These are phyloP conservation scores for Gilbertella persicaria DNA, from an alignment of 371 early-diverging fungal genomes.

Conservation along the genomic window DNA sequence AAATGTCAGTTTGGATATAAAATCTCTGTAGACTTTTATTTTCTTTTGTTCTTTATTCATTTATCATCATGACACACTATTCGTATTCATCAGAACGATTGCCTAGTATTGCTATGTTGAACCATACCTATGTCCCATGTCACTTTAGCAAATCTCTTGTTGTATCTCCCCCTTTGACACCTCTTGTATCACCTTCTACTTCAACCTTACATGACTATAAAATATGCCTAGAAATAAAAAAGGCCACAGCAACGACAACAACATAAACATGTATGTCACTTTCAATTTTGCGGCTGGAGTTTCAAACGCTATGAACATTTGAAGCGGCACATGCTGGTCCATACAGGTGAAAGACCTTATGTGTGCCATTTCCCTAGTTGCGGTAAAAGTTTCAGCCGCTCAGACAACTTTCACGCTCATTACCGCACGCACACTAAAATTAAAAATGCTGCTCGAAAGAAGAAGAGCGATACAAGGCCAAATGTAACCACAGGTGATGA, in stretches of 20 bases:
- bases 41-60: neutral
- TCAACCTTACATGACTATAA: neutral
- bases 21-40: neutral
- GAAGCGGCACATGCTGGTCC: constrained; percentile 73
- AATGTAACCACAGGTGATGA: neutral
- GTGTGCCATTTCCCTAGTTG: constrained; percentile 63
- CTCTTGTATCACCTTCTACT: constrained; percentile 18
- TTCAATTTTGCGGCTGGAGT: constrained; percentile 55
- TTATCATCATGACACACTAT: neutral
- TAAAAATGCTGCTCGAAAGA: neutral
- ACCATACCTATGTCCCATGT: too few species aligned
- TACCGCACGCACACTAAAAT: constrained; percentile 47
- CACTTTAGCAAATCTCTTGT: neutral
- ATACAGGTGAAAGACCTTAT: constrained; percentile 63
- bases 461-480: neutral
- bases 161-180: constrained; percentile 24
- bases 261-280: constrained; percentile 55
- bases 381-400: constrained; percentile 70
- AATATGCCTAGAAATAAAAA: neutral
- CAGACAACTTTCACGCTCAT: constrained; percentile 69
- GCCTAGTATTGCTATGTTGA: neutral
- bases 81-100: neutral
- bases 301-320: constrained; percentile 83
- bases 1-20: neutral
- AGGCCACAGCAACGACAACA: neutral